A percentile compares a stretch with the other conserved stretches of the same genome.
These are phyloP conservation scores for Neonectria magnoliae DNA, from an alignment of 2,329 filamentous ascomycete genomes.

Conservation along the genomic window DNA sequence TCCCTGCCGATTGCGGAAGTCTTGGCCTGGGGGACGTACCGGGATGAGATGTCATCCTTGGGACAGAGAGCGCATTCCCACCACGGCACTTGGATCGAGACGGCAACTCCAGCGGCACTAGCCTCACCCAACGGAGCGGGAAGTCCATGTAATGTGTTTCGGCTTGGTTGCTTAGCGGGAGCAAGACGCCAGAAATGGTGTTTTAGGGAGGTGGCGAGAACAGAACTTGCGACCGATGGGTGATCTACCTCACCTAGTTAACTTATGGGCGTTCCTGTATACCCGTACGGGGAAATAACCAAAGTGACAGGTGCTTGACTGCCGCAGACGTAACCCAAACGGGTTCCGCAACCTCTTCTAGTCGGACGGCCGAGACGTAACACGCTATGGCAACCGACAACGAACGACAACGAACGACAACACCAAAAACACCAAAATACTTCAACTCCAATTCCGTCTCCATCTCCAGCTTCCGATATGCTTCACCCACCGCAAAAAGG, in stretches of 20 bases:
- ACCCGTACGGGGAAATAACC: neutral
- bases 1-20: slow-evolving; percentile 3
- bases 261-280: neutral
- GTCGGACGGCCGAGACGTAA: neutral
- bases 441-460: neutral
- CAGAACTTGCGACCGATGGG: too few relatives aligned
- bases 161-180: neutral
- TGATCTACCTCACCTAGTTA: too few relatives aligned
- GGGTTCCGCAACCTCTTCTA: neutral
- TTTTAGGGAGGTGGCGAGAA: neutral
- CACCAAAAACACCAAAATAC: neutral
- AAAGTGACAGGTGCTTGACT: neutral
- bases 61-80: neutral
- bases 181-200: neutral
- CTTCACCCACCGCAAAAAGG: slow-evolving; percentile 15
- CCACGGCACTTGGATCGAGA: slow-evolving; percentile 10
- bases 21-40: neutral
- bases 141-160: neutral
- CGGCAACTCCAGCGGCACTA: neutral
- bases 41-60: slow-evolving; percentile 11
- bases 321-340: neutral
- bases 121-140: neutral
- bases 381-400: neutral
- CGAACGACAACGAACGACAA: neutral
- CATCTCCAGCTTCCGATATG: slow-evolving; percentile 1